phyloP scores from a whole-genome alignment of 2,329 filamentous ascomycete species.

The Sphaerulina populicola region DNA sequence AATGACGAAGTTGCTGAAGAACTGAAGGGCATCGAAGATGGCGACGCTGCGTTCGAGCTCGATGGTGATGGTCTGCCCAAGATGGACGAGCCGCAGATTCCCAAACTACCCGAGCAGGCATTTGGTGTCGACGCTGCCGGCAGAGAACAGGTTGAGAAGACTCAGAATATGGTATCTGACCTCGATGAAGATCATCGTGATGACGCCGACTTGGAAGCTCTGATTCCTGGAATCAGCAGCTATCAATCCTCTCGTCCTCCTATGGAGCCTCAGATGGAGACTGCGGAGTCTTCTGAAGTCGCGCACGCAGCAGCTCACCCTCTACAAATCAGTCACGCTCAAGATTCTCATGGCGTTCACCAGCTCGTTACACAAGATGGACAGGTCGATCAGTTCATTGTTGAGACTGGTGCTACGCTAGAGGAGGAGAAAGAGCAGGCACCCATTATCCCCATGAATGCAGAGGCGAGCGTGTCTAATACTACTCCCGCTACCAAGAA shows the following conservation, averaged over 20 bases:
- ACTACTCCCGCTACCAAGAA: neutral
- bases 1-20: neutral
- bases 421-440: neutral
- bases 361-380: neutral
- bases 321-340: neutral
- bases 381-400: conserved; percentile 3
- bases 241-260: too few relatives aligned
- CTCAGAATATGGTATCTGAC: too few relatives aligned
- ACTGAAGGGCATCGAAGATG: neutral
- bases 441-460: neutral
- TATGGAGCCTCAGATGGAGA: too few relatives aligned
- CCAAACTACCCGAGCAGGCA: neutral
- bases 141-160: too few relatives aligned
- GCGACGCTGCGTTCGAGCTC: neutral
- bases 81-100: neutral
- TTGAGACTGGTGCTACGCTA: neutral
- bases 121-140: neutral
- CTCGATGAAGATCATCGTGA: too few relatives aligned
- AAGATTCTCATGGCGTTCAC: conserved; percentile 1
- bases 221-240: too few relatives aligned
- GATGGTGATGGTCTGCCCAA: neutral
- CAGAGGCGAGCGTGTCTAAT: neutral
- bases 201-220: too few relatives aligned
- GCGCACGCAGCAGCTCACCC: neutral
- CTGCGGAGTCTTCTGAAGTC: neutral